Conservation (phyloP, 2,329 filamentous ascomycete genomes). For the Dothiorella sarmentorum region DNA sequence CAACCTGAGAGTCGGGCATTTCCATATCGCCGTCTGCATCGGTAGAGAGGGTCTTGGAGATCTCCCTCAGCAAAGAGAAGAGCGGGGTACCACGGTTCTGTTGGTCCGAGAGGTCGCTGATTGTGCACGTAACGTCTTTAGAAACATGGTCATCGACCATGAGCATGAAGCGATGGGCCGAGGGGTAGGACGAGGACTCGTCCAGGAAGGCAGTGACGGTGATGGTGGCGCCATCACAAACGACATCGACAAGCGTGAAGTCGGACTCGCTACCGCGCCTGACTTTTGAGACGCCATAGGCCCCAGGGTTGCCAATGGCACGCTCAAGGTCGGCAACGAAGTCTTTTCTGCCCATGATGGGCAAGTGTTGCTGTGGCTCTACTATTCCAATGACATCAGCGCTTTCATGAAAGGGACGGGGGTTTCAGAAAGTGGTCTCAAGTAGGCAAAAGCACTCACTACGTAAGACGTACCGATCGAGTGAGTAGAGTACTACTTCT, state of each 20-base stretch:
- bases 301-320: constrained; percentile 39
- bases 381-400: neutral
- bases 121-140: constrained; percentile 36
- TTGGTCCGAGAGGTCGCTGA: constrained; percentile 47
- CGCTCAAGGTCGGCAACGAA: constrained; percentile 60
- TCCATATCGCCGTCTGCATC: constrained; percentile 40
- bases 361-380: constrained; percentile 11
- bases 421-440: no score
- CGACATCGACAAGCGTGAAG: constrained; percentile 62
- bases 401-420: neutral
- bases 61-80: constrained; percentile 46
- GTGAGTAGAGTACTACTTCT: no score
- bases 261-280: constrained; percentile 66
- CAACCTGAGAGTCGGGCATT: constrained; percentile 4
- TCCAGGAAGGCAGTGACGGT: constrained; percentile 38
- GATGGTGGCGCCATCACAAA: constrained; percentile 31
- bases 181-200: constrained; percentile 61
- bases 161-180: constrained; percentile 55
- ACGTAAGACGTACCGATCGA: neutral
- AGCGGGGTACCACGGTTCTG: constrained; percentile 44
- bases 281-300: constrained; percentile 52
- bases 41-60: constrained; percentile 40
- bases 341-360: constrained; percentile 61
- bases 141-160: constrained; percentile 51
- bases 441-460: no score